Base-by-base conservation (phyloP, 1,284 basidiomycete species). In the Papiliotrema terrestris region DNA sequence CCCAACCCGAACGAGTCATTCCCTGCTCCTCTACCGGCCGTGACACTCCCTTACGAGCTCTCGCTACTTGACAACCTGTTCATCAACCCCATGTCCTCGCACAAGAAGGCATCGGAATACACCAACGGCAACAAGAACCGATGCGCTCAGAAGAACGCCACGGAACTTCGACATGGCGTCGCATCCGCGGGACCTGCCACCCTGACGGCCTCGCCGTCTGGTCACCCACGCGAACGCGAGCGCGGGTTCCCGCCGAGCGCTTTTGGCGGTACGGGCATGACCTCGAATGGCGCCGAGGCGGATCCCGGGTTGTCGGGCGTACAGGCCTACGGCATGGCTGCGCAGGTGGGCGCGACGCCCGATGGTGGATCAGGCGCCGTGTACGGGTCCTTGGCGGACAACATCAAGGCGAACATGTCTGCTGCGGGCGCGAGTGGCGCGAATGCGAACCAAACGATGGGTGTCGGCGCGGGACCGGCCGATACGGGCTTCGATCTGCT, bases 21-120 rank as follows among this genome's bases (percentile, higher is more conserved):
- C 63, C 74, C 68, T 2, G 67, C 72, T 9, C 76, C 71, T 2
- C 61, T 74, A 0, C 74, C 76, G 1, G 60, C 69, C 9, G 64
- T 75, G 1, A 63, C 67, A 0, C 58, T 78, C 2, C 77, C 77
- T 0, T 75, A 74, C 60, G 77, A 78, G 58, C 64, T 78, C n/a
- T 68, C 68, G 1, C 58, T 77, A 1, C 66, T 78, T 36, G 77
- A 78, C 61, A 74, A 77, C 57, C 68, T 78, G 29, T 78, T 78
- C 62, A 55, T 75, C 39, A 77, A 78, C 63, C 77, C 77, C 13
- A 71, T 76, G 67, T 67, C 69, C 2, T 63, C 67, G 38, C 74
- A 77, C 56, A 69, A 71, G 49, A 75, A 76, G 60, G 73, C 74
- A 8, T 73, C 69, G 11, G 74, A 74, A n/a, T 76, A 75, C 54